Conservation (phyloP, 352 stramenopile genomes). For the Phytophthora sojae region DNA sequence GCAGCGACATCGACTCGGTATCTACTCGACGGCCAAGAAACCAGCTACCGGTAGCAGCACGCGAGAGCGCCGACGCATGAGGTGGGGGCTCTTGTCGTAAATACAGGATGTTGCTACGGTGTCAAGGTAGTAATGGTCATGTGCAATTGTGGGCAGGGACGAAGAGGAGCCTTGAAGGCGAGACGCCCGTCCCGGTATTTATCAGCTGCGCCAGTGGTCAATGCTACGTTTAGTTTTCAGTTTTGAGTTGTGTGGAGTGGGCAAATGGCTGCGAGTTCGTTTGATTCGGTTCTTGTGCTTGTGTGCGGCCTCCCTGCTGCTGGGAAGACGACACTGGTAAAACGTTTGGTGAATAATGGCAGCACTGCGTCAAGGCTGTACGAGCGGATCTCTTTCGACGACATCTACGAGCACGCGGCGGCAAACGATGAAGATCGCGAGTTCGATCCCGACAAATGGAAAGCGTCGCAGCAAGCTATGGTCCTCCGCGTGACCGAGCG, state of each 20-base stretch:
- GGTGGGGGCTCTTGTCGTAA: constrained; percentile 11
- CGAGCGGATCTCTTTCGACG: constrained; percentile 67
- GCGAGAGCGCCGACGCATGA: constrained; percentile 17
- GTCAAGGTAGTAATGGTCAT: constrained; percentile 10
- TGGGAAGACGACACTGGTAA: constrained; percentile 74
- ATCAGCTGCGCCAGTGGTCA: neutral
- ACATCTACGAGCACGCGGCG: constrained; percentile 47
- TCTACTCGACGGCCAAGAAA: constrained; percentile 51
- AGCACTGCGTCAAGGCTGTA: constrained; percentile 15
- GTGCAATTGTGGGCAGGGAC: constrained; percentile 13
- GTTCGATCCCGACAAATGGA: constrained; percentile 67
- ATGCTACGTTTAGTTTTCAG: constrained; percentile 6
- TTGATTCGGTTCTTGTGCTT: constrained; percentile 48
- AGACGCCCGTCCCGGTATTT: constrained; percentile 3
- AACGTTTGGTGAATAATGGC: constrained; percentile 22
- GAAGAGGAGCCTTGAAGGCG: constrained; percentile 6
- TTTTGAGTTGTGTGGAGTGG: constrained; percentile 2
- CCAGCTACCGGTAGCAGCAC: constrained; percentile 1
- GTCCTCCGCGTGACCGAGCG: constrained; percentile 24
- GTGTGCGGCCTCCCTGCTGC: constrained; percentile 73
- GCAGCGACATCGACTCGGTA: constrained; percentile 43
- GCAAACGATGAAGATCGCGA: neutral
- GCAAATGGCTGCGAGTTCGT: constrained; percentile 24
- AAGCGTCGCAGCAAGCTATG: constrained; percentile 63
- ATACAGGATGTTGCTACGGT: neutral